Conservation (phyloP, 495 filamentous ascomycete species). For the Podospora anserina region DNA sequence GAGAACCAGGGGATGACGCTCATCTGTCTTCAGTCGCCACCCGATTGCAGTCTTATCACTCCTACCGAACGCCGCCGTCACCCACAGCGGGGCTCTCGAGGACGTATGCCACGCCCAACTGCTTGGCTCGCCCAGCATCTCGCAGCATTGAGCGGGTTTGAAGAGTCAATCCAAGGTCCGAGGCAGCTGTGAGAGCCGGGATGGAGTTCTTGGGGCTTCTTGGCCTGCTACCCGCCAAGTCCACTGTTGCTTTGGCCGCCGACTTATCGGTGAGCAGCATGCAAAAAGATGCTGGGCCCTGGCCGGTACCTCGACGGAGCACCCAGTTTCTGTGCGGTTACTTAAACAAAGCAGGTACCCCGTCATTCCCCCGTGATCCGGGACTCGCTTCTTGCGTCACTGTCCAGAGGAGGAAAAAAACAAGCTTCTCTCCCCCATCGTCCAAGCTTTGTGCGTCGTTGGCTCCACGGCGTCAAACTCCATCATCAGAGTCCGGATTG, state of each 20-base stretch:
- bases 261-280: constrained; percentile 21
- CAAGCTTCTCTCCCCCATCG: constrained; percentile 5
- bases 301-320: neutral
- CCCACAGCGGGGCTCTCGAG: constrained; percentile 15
- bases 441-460: constrained; percentile 4
- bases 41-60: constrained; percentile 17
- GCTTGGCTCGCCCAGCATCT: constrained; percentile 12
- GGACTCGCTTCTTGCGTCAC: neutral
- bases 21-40: constrained; percentile 20
- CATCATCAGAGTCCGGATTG: neutral
- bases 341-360: constrained; percentile 17
- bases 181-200: constrained; percentile 20
- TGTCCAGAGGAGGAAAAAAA: neutral
- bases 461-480: neutral
- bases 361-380: neutral
- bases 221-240: constrained; percentile 22
- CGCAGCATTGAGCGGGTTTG: neutral
- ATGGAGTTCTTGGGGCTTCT: constrained; percentile 33
- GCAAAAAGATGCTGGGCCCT: neutral
- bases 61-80: neutral
- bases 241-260: constrained; percentile 10
- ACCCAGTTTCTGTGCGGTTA: constrained; percentile 9
- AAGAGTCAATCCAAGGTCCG: constrained; percentile 4
- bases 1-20: constrained; percentile 22
- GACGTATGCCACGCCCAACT: constrained; percentile 14